Evolutionary conservation across 1,284 basidiomycete genomes (phyloP).

Genomic region (Ceratobasidium sp.): DNA sequence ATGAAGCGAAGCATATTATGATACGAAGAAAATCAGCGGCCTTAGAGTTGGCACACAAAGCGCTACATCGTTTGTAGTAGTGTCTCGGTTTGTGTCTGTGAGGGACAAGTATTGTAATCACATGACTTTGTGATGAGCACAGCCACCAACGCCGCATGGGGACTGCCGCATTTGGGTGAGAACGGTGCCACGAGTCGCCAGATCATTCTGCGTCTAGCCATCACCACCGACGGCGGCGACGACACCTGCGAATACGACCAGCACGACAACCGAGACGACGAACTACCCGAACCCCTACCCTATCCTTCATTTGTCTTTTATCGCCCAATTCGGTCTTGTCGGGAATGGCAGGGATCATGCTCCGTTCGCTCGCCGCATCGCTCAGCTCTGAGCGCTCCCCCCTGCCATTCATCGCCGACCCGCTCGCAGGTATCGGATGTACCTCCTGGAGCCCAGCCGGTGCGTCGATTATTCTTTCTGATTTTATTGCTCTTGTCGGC

Average conservation of each 20-base stretch:
- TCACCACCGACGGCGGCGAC: slow-evolving; percentile 26
- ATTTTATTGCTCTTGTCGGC: neutral
- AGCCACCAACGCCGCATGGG: slow-evolving; percentile 10
- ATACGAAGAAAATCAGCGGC: neutral
- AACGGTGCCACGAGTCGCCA: slow-evolving; percentile 14
- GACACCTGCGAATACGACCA: neutral
- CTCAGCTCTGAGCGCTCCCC: slow-evolving; percentile 26
- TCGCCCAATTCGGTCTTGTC: neutral
- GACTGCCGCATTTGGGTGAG: slow-evolving; percentile 5
- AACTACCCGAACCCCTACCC: neutral
- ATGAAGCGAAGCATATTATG: neutral
- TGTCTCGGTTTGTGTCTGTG: no score
- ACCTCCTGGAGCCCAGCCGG: slow-evolving; percentile 3
- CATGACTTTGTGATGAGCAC: slow-evolving; percentile 15
- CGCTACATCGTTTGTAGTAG: neutral
- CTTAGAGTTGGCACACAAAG: no score
- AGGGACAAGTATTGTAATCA: no score
- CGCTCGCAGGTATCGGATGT: slow-evolving; percentile 3
- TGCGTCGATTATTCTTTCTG: neutral
- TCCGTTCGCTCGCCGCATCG: slow-evolving; percentile 28
- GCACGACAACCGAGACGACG: neutral
- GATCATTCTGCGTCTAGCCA: slow-evolving; percentile 21
- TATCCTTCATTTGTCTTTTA: neutral
- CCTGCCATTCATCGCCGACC: slow-evolving; percentile 30
- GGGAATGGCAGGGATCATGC: slow-evolving; percentile 40